These are phyloP conservation scores for Erysimum cheiranthoides DNA, from an alignment of 345 rosid species.

Conservation along the genomic window DNA sequence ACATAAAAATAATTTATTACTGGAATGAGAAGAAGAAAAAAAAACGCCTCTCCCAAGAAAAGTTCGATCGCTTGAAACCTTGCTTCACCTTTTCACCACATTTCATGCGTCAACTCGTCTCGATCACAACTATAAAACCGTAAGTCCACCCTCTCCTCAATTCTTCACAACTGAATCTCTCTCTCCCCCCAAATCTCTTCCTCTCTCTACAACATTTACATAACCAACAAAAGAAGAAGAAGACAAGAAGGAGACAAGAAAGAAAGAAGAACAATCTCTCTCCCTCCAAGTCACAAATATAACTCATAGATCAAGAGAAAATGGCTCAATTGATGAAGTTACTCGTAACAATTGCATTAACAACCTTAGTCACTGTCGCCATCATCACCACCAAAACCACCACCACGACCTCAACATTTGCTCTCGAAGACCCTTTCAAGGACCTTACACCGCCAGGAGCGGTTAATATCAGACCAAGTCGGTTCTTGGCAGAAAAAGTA, in stretches of 20 bases:
- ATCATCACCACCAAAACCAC: slow-evolving; percentile 49
- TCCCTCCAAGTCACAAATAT: neutral
- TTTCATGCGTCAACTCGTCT: slow-evolving; percentile 67
- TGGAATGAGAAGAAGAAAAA: slow-evolving; percentile 4
- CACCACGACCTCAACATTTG: slow-evolving; percentile 24
- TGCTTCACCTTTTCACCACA: slow-evolving; percentile 47
- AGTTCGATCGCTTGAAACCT: slow-evolving; percentile 44
- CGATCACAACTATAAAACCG: slow-evolving; percentile 54
- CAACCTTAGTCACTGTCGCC: slow-evolving; percentile 55
- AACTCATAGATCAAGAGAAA: slow-evolving; percentile 3
- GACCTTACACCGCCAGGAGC: slow-evolving; percentile 12
- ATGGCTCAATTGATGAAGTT: slow-evolving; percentile 53
- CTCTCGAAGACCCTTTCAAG: slow-evolving; percentile 1
- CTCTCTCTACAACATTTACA: slow-evolving; percentile 27
- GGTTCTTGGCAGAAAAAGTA: slow-evolving; percentile 60
- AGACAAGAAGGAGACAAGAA: slow-evolving; percentile 12
- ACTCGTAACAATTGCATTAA: slow-evolving; percentile 50
- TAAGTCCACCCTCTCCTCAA: slow-evolving; percentile 40
- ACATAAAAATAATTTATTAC: neutral
- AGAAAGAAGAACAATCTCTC: slow-evolving; percentile 25
- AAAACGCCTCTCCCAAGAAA: slow-evolving; percentile 40
- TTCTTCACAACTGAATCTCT: slow-evolving; percentile 35
- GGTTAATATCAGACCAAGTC: slow-evolving; percentile 55
- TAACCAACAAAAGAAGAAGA: slow-evolving; percentile 22
- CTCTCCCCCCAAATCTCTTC: slow-evolving; percentile 14